Evolutionary conservation across 2,329 filamentous ascomycete genomes (phyloP), one percentile per base, ranked within the genome.

Genomic region (Nakataea oryzae): DNA sequence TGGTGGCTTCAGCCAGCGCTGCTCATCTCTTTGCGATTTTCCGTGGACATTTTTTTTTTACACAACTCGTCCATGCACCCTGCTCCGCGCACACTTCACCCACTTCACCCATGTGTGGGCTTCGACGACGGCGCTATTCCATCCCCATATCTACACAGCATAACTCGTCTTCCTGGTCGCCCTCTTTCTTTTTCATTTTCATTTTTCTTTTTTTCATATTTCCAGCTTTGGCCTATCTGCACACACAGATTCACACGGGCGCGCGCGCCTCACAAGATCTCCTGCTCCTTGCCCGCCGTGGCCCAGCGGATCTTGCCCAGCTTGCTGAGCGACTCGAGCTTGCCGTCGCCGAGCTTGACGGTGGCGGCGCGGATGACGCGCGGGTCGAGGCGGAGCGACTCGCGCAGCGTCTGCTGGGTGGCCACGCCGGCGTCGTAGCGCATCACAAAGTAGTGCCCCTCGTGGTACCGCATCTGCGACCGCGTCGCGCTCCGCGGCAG

Each of bases 371-470:
- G 86, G 66, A 99, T 89, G 85, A 97, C 90, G 63, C 95, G 82
- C 54, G 95, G 93, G 77, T 99, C 95, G 67, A 96, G 81, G 60
- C 85, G 83, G 67, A 99, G 81, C 24, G 90, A 93, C 64, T 82
- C 82, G 65, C 88, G 83, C 54, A 99, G 83, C 56, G 86, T 81
- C 67, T 89, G 79, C 76, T 97, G 93, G 9, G 90, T 87, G 60
- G 79, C 75, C 9, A 86, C 78, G 64, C 87, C 89, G 62, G 88
- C 79, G 74, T 99, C 95, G 81, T 96, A 99, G 69, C 95, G 90
- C 89, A 99, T 90, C 71, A 96, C 89, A 76, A 99, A 99, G 82
- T 99, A 96, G 79, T 97, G 93, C 62, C 95, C 95, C 68, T 86
- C 84, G 66, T 85, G 85, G 82, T 97, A 89, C 67, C 86, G 86